Evolutionary conservation across 78 protist genomes (phyloP), one percentile per base, ranked within the genome.

Genomic region (Guillardia theta): DNA sequence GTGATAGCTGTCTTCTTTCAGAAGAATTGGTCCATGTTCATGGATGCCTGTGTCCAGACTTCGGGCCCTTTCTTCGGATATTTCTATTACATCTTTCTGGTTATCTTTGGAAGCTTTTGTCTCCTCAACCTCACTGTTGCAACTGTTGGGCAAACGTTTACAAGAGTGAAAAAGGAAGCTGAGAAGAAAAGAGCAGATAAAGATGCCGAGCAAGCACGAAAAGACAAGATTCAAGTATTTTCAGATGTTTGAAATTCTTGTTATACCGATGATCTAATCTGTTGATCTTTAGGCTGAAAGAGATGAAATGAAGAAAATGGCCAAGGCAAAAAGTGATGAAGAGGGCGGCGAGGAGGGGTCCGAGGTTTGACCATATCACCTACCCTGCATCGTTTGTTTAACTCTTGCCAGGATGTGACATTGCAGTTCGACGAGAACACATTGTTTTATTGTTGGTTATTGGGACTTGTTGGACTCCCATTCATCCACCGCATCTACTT

Each of bases 81-180:
- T 43, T 15, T 24, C 27, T 70, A 70, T 24, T 70, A 22, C 41
- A 24, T 70, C 8, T 36, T 70, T 24, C 33, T 33, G 41, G 83
- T 70, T 15, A 70, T 70, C 83, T 33, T 70, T 24, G 83, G 83
- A 36, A 9, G n/a, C 45, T 70, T 70, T 24, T 70, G 83, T 43
- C 41, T 70, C 45, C 83, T 70, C 83, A 70, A 70, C 41, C 83
- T 70, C 45, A 70, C 83, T 18, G 83, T 70, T 6, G 83, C 83
- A 4, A 70, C 83, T 15, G 83, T 70, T 4, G 83, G 36, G 6
- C 83, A 70, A 24, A 70, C 33, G 0, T 70, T 36, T 6, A 24
- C 83, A 24, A 12, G 83, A 22, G 83, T 70, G 9, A 70, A 70
- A 24, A 70, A 70, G 6, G 83, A 70, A 70, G 83, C 83, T 18